Base-by-base conservation (phyloP, 2,329 filamentous ascomycete species). In the Periglandula ipomoeae region DNA sequence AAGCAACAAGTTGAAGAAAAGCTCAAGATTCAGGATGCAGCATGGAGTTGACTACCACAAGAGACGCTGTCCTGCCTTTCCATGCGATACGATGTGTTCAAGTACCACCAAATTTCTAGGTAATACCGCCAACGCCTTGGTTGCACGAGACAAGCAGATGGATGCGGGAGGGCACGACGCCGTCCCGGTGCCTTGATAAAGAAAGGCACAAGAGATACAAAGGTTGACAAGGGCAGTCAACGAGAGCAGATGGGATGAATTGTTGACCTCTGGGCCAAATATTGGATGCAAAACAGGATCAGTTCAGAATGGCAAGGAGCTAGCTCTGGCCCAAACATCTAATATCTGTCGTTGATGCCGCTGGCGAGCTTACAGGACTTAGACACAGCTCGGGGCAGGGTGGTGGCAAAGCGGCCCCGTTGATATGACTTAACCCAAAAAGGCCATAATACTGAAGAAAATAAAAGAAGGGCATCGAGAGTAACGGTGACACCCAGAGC, bases 81-180 rank as follows among this genome's bases (percentile, higher is more conserved):
- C 58, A 61, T 65, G 61, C 61, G 52, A 62, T 55, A 59, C 58
- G 58, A 57, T 50, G 53, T 56, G 58, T 52, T 54, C 52, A 51
- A 55, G 61, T 62, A 54, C 51, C 45, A 63, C 58, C 59, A 58
- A 53, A 23, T 51, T 55, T 60, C 48, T 48, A 47, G 44, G 70
- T 72, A 58, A 65, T 65, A 73, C 70, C 68, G 69, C 69, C 66
- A 71, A 62, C 65, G 59, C 62, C 62, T 59, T 59, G 56, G 72
- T 75, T 54, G 61, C 60, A 75, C 72, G 67, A 59, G 50, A 53
- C 44, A 49, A 49, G 50, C 52, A 49, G 39, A 50, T 38, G 50
- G 44, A 46, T 46, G 44, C 41, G 46, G 50, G 40, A 51, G 46
- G 43, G 43, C 27, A 46, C 37, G 43, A 42, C 35, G 35, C 43